A percentile compares a stretch with the other conserved stretches of the same genome.
Evolutionary conservation across 192 early-diverging fungal genomes (phyloP).

Genomic region (Neocallimastix lanati): DNA sequence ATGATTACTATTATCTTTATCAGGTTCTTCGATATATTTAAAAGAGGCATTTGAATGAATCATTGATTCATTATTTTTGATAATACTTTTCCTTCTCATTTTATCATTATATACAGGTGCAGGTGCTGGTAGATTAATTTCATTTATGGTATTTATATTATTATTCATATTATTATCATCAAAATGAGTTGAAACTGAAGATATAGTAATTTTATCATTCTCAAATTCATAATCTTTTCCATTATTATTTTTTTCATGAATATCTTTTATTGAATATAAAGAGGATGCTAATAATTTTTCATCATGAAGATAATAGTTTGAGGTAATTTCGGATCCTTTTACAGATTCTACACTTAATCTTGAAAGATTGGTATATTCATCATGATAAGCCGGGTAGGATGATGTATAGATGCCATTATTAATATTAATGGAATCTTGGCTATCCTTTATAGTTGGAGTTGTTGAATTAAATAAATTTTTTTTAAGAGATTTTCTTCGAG

Average conservation of each 20-base stretch:
- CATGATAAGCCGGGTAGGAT: neutral
- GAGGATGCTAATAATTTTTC: neutral
- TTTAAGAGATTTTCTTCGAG: neutral
- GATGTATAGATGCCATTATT: neutral
- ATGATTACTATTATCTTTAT: neutral
- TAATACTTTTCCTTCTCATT: neutral
- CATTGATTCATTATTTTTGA: neutral
- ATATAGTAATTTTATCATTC: neutral
- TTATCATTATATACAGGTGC: neutral
- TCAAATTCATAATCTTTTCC: too few relatives aligned
- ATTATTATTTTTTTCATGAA: too few relatives aligned
- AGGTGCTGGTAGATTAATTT: neutral
- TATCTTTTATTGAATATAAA: neutral
- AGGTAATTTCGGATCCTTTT: neutral
- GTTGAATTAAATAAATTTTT: neutral
- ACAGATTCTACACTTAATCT: neutral
- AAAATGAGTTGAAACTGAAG: neutral
- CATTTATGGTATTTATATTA: too few relatives aligned
- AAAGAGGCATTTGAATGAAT: neutral
- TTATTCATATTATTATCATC: too few relatives aligned
- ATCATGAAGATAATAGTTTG: neutral
- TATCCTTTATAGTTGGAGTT: neutral
- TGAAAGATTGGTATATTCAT: neutral
- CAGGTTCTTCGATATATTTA: neutral
- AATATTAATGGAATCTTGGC: neutral